Base-by-base conservation (phyloP, 805 yeast genomes). In the Zygosaccharomyces bisporus region DNA sequence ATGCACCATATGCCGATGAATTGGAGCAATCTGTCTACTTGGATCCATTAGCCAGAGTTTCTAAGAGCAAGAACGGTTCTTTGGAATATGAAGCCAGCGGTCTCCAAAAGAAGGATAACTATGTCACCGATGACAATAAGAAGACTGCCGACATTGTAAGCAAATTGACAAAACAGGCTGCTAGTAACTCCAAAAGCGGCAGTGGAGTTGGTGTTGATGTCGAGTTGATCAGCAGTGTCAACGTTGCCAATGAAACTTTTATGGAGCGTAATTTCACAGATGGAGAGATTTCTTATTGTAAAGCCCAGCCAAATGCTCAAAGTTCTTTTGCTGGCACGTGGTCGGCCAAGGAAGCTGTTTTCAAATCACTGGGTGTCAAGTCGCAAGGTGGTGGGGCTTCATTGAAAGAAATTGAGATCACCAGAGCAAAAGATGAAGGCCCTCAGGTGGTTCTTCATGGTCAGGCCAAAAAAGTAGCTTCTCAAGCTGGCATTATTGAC, bases 291-390 rank as follows among this genome's bases (percentile, higher is more conserved):
- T 73, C 71, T 27, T 93, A 93, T 75, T 89, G 97, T 67, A 55
- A 67, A 48, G 62, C 72, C 25, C 80, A 96, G 24, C 74, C 97
- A 34, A 75, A 76, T 53, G 86, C 93, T 41, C 85, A 80, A 60
- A 87, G 98, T 10, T 87, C 97, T 3, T 93, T 77, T 69, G 89
- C 99, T 20, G 99, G 99, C 38, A 85, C 95, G 34, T 93, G 99
- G 99, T 87, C 96, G 23, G 99, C 99, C 35, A 93, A 93, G 72
- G 99, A 93, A 73, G 99, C 99, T 34, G 97, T 90, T 27, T 93
- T 93, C 82, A 93, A 93, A 74, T 86, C 96, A 14, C 74, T 93
- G 61, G 90, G 93, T 50, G 95, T 87, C 51, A 77, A 78, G 61
- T 81, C 95, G 37, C 79, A 81, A 63, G 99, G 99, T 48, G 96